These are phyloP conservation scores for Kappamyces sp. DNA, from an alignment of 192 early-diverging fungal species.

Conservation along the genomic window DNA sequence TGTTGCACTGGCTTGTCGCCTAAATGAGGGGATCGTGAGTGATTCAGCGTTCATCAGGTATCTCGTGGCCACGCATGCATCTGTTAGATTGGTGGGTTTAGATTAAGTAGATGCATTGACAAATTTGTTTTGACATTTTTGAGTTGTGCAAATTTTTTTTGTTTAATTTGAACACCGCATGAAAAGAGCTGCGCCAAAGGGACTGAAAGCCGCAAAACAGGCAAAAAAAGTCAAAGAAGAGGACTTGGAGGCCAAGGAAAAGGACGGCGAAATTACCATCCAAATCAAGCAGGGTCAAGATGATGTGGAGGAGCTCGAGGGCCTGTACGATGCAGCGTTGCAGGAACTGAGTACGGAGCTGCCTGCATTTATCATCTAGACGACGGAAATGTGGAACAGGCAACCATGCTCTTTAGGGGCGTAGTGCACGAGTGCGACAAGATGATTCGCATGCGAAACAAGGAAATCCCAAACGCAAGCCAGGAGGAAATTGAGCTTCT, in stretches of 20 bases:
- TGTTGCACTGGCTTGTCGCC: too few species aligned
- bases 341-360: neutral
- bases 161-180: neutral
- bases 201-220: slow-evolving; percentile 6
- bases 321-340: slow-evolving; percentile 8
- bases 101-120: too few species aligned
- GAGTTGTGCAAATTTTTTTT: neutral
- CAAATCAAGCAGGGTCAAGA: slow-evolving; percentile 6
- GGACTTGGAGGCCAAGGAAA: neutral
- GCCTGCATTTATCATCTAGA: slow-evolving; percentile 1
- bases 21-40: too few species aligned
- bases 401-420: slow-evolving; percentile 23
- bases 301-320: slow-evolving; percentile 14
- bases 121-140: neutral
- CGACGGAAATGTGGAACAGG: slow-evolving; percentile 27
- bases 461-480: slow-evolving; percentile 8
- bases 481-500: slow-evolving; percentile 9
- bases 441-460: slow-evolving; percentile 17
- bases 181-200: neutral
- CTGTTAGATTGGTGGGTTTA: too few species aligned
- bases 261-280: slow-evolving; percentile 1
- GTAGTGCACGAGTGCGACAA: slow-evolving; percentile 31
- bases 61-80: too few species aligned
- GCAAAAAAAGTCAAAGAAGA: neutral
- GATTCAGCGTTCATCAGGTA: too few species aligned